A percentile compares a stretch with the other conserved stretches of the same genome.
Conservation (phyloP, 805 yeast genomes). For the Kockiozyma suomiensis region DNA sequence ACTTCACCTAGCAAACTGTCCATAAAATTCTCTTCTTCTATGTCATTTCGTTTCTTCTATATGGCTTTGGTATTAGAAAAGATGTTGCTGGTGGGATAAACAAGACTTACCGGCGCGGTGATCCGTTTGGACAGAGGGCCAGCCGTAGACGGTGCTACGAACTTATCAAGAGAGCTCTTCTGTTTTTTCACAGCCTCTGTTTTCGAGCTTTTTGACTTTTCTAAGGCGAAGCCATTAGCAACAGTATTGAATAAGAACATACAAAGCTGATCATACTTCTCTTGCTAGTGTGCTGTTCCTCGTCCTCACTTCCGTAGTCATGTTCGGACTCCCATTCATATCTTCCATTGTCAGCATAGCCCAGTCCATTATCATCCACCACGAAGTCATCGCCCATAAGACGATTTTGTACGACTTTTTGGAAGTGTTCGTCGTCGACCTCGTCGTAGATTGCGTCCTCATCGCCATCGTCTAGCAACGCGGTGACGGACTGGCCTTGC, state of each 20-base stretch:
- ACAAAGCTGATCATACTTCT: constrained; percentile 3
- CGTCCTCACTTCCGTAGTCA: constrained; percentile 39
- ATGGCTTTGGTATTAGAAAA: neutral
- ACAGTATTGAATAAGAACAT: neutral
- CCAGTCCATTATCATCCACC: constrained; percentile 91
- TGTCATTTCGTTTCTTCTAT: constrained; percentile 11
- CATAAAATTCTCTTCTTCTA: constrained; percentile 55
- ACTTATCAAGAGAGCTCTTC: constrained; percentile 25
- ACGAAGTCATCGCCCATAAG: constrained; percentile 89
- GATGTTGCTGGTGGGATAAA: too few relatives aligned
- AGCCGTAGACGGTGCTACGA: constrained; percentile 12
- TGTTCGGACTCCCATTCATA: constrained; percentile 79
- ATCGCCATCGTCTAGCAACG: constrained; percentile 50
- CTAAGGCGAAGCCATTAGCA: neutral
- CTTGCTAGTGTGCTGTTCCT: constrained; percentile 11
- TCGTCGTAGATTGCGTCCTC: constrained; percentile 77
- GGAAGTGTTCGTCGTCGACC: constrained; percentile 77
- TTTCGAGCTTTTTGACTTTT: constrained; percentile 15
- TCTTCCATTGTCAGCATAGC: constrained; percentile 90
- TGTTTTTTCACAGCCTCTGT: constrained; percentile 15
- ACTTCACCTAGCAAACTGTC: constrained; percentile 72
- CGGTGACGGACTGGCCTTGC: constrained; percentile 53
- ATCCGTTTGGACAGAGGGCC: neutral
- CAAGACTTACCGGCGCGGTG: constrained; percentile 11
- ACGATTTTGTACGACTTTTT: constrained; percentile 75